These are phyloP conservation scores for Royoungia palumana DNA, from an alignment of 768 basidiomycete species.

Conservation along the genomic window DNA sequence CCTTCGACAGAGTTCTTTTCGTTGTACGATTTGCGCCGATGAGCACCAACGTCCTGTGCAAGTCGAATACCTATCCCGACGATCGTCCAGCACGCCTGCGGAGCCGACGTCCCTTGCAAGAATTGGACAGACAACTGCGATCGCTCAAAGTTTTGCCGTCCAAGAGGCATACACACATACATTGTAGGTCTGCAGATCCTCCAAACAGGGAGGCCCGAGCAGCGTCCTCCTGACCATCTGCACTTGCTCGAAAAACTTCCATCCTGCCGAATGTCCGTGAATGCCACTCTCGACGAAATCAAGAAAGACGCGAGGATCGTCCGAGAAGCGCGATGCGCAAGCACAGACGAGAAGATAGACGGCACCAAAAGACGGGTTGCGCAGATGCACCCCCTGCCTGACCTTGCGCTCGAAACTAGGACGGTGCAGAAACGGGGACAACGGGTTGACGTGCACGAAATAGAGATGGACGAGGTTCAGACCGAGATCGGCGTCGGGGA, in stretches of 20 bases:
- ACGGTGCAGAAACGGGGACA: slow-evolving; percentile 68
- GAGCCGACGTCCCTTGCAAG: slow-evolving; percentile 55
- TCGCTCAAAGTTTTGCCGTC: slow-evolving; percentile 1
- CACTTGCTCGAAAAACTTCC: slow-evolving; percentile 49
- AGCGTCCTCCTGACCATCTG: slow-evolving; percentile 57
- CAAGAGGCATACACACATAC: slow-evolving; percentile 34
- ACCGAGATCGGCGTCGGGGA: slow-evolving; percentile 53
- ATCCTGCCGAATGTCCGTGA: slow-evolving; percentile 46
- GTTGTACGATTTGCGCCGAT: slow-evolving; percentile 37
- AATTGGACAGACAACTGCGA: slow-evolving; percentile 51
- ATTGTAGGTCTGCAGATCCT: slow-evolving; percentile 68
- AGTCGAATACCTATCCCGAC: slow-evolving; percentile 58
- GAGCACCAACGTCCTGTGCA: slow-evolving; percentile 59
- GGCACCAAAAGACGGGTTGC: slow-evolving; percentile 50
- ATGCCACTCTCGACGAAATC: slow-evolving; percentile 31
- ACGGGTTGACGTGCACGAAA: slow-evolving; percentile 56
- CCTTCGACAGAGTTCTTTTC: slow-evolving; percentile 41
- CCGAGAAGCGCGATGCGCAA: slow-evolving; percentile 50
- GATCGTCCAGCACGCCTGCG: slow-evolving; percentile 66
- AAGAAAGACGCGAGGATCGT: slow-evolving; percentile 53
- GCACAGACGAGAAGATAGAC: slow-evolving; percentile 72
- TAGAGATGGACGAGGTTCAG: slow-evolving; percentile 55
- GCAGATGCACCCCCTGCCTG: slow-evolving; percentile 46
- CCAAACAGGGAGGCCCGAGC: slow-evolving; percentile 54
- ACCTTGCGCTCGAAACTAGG: slow-evolving; percentile 59